phyloP scores from a whole-genome alignment of 495 filamentous ascomycete species.

The Letharia lupina region DNA sequence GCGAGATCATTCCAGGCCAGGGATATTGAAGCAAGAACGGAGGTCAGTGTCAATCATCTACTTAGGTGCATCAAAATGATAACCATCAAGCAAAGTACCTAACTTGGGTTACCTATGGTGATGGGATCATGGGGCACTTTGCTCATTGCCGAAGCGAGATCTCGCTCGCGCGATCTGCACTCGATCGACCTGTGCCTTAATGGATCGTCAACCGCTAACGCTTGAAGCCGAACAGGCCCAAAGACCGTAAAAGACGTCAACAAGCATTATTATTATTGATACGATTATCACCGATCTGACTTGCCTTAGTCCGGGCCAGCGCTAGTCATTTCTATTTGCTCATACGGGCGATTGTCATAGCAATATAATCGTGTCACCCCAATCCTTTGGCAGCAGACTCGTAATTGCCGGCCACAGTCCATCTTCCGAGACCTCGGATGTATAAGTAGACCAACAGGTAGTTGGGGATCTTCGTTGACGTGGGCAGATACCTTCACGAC shows the following conservation, averaged over 20 bases:
- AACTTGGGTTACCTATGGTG: neutral
- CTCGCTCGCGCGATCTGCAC: slow-evolving; percentile 5
- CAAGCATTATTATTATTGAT: neutral
- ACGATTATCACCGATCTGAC: neutral
- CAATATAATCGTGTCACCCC: neutral
- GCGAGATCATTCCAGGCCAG: neutral
- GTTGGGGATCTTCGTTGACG: neutral
- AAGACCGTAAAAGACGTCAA: neutral
- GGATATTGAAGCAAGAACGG: neutral
- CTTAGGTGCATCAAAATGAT: neutral
- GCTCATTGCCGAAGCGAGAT: slow-evolving; percentile 1
- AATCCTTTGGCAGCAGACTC: no score
- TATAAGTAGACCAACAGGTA: neutral
- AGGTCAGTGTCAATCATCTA: neutral
- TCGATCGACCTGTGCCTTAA: slow-evolving; percentile 4
- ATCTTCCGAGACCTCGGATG: neutral
- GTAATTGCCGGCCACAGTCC: neutral
- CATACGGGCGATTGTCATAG: neutral
- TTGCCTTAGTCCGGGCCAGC: neutral
- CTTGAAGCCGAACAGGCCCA: slow-evolving; percentile 3
- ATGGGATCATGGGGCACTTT: neutral
- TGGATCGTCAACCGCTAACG: slow-evolving; percentile 7
- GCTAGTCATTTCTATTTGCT: neutral
- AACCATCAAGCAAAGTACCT: no score
- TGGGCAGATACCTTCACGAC: neutral